Conservation (phyloP, 1,139 yeast species). For the Protomyces inouyei region DNA sequence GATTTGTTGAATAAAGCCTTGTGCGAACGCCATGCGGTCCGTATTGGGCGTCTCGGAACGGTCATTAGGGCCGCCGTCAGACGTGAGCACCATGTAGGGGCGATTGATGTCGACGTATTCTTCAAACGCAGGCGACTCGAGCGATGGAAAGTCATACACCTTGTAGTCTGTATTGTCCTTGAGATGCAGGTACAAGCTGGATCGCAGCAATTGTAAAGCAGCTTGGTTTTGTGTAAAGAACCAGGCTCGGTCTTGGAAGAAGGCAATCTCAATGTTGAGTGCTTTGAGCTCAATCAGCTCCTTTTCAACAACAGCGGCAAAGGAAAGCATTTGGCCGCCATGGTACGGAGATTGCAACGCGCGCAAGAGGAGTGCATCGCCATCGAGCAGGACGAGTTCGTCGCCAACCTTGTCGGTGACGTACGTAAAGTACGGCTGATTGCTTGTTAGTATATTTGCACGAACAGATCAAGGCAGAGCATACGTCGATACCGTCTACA, state of each 20-base stretch:
- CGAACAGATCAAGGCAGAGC: background rate
- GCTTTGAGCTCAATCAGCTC: constrained; percentile 12
- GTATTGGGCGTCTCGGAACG: background rate
- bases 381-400: constrained; percentile 25
- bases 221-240: constrained; percentile 7
- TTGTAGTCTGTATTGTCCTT: constrained; percentile 5
- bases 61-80: constrained; percentile 12
- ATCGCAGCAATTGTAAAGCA: constrained; percentile 1
- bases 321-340: constrained; percentile 23
- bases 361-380: constrained; percentile 26
- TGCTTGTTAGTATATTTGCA: background rate
- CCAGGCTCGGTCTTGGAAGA: constrained; percentile 18
- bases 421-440: background rate
- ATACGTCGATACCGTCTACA: background rate
- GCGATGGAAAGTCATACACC: constrained; percentile 7
- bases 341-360: constrained; percentile 12
- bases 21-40: background rate
- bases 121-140: constrained; percentile 18
- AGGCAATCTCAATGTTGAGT: constrained; percentile 24
- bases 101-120: constrained; percentile 25
- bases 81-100: constrained; percentile 26
- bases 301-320: constrained; percentile 21
- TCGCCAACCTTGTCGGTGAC: constrained; percentile 22
- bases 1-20: background rate
- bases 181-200: constrained; percentile 8